A percentile compares a stretch with the other conserved stretches of the same genome.
Evolutionary conservation across 108 stramenopile species (phyloP).

Genomic region (Nitzschia putrida): DNA sequence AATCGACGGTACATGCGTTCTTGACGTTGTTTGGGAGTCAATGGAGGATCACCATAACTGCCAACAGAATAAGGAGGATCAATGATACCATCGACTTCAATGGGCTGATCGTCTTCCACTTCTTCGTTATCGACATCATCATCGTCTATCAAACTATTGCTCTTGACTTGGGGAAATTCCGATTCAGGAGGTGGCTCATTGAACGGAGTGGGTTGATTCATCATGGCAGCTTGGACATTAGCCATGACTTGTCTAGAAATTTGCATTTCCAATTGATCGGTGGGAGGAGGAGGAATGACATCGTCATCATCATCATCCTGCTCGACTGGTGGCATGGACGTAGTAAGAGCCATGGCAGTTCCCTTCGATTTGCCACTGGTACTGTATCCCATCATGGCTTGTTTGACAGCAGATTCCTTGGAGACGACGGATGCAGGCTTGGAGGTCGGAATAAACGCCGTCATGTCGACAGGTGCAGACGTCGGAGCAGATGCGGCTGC

Average conservation of each 20-base stretch:
- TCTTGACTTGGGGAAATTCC: not conserved
- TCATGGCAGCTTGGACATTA: constrained; percentile 3
- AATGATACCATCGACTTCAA: not conserved
- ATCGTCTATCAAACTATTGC: not conserved
- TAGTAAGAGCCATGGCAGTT: not conserved
- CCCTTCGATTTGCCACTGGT: not conserved
- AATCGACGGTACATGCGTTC: not conserved
- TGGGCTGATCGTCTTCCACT: constrained; percentile 21
- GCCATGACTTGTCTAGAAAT: constrained; percentile 26
- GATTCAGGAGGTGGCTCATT: constrained; percentile 16
- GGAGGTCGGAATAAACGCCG: not conserved
- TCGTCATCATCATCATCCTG: constrained; percentile 16
- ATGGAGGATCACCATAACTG: not conserved
- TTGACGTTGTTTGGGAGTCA: not conserved
- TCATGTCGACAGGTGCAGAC: not conserved
- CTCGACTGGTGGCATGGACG: not conserved
- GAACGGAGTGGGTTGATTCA: constrained; percentile 13
- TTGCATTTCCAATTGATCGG: constrained; percentile 11
- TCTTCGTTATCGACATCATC: constrained; percentile 17
- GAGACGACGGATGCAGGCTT: not conserved
- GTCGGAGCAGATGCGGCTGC: not conserved
- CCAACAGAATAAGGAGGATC: not conserved
- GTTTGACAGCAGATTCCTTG: not conserved
- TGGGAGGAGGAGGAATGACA: constrained; percentile 13
- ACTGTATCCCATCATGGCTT: constrained; percentile 2